Conservation (phyloP, 1,284 basidiomycete species). For the Malassezia obtusa region DNA sequence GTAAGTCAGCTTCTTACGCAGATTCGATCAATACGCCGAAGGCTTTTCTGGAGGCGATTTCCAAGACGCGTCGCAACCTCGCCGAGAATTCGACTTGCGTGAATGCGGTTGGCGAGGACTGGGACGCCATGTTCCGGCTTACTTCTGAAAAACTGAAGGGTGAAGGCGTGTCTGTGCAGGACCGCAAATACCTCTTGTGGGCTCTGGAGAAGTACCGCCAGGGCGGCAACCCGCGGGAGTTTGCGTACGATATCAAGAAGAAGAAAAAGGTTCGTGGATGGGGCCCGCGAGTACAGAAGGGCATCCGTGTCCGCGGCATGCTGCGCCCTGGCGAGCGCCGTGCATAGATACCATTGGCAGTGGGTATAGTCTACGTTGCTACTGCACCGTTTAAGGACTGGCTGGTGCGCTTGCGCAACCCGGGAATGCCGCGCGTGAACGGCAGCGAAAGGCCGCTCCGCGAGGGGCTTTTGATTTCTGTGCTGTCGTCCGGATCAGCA, state of each 20-base stretch:
- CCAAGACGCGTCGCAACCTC: slow-evolving; percentile 60
- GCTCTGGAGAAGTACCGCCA: slow-evolving; percentile 66
- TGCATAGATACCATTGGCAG: slow-evolving; percentile 1
- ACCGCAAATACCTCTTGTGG: slow-evolving; percentile 64
- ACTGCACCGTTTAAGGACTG: background rate
- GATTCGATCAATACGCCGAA: slow-evolving; percentile 10
- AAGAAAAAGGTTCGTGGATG: slow-evolving; percentile 64
- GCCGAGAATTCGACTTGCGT: slow-evolving; percentile 37
- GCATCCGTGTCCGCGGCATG: slow-evolving; percentile 46
- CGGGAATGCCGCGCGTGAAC: background rate
- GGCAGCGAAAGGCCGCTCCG: background rate
- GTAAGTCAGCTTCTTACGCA: slow-evolving; percentile 1
- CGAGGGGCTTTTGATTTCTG: background rate
- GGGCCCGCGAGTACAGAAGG: slow-evolving; percentile 63
- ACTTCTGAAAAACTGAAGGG: slow-evolving; percentile 57
- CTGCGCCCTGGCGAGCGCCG: slow-evolving; percentile 38
- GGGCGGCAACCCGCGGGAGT: slow-evolving; percentile 55
- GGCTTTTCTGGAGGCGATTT: slow-evolving; percentile 63
- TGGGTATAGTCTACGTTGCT: slow-evolving; percentile 1
- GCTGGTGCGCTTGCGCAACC: background rate
- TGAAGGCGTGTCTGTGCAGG: slow-evolving; percentile 58
- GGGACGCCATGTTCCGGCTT: slow-evolving; percentile 62
- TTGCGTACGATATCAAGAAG: slow-evolving; percentile 58
- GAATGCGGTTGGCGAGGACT: slow-evolving; percentile 51
- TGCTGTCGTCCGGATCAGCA: background rate